Percentiles rank a stretch among this genome's conserved stretches.
phyloP scores from a whole-genome alignment of 805 yeast species.

The Hanseniaspora pseudoguilliermondii region DNA sequence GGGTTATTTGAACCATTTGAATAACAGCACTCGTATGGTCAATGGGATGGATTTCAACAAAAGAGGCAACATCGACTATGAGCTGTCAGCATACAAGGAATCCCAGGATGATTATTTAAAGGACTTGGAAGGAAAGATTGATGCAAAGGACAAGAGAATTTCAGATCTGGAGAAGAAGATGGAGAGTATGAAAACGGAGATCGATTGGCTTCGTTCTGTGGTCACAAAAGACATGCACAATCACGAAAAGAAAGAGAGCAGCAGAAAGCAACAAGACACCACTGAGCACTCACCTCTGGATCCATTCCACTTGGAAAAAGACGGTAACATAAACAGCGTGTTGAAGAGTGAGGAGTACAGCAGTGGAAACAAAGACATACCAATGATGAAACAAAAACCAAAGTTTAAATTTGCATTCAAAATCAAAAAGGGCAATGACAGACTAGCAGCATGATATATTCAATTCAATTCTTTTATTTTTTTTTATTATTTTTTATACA shows the following conservation, averaged over 20 bases:
- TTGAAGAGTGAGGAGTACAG: background rate
- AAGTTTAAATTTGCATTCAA: constrained; percentile 7
- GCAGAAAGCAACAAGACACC: background rate
- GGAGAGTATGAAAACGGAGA: constrained; percentile 6
- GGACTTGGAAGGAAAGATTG: background rate
- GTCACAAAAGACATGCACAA: background rate
- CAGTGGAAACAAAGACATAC: background rate
- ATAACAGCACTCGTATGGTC: background rate
- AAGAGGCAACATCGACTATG: background rate
- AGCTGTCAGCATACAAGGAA: background rate
- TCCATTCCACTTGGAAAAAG: background rate
- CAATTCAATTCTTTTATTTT: background rate
- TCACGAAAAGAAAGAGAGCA: background rate
- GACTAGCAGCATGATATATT: background rate
- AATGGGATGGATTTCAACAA: constrained; percentile 1
- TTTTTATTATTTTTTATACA: no score
- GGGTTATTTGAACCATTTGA: constrained; percentile 9
- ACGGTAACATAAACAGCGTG: background rate
- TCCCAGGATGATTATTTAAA: background rate
- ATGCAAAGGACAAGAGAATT: constrained; percentile 5
- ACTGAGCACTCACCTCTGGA: background rate
- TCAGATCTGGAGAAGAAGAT: background rate
- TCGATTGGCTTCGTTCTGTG: background rate
- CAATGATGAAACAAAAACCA: background rate
- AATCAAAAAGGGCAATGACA: background rate